These are phyloP conservation scores for Endothia cerciana DNA, from an alignment of 2,329 filamentous ascomycete species.

Conservation along the genomic window DNA sequence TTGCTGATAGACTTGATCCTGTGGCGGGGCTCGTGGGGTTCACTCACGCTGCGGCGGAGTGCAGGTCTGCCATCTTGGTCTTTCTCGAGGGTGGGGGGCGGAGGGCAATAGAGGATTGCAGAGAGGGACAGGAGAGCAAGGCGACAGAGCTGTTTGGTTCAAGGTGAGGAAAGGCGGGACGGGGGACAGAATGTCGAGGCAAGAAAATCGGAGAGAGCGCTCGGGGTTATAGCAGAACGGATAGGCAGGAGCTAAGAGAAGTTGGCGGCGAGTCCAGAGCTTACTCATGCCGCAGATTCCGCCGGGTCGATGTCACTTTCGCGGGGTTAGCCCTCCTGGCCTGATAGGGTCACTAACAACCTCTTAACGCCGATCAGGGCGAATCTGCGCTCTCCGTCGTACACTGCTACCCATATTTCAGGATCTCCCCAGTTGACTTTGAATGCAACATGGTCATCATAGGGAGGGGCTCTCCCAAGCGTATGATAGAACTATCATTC, in stretches of 20 bases:
- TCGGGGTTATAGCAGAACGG: slow-evolving; percentile 26
- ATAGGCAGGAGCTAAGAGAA: slow-evolving; percentile 19
- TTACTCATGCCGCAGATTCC: slow-evolving; percentile 27
- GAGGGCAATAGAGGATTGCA: slow-evolving; percentile 9
- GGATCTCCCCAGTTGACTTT: background rate
- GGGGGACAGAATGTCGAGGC: slow-evolving; percentile 21
- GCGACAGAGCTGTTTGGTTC: slow-evolving; percentile 14
- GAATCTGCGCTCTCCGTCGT: background rate
- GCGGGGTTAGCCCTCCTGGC: slow-evolving; percentile 21
- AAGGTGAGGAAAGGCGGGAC: slow-evolving; percentile 14
- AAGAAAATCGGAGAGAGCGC: slow-evolving; percentile 18
- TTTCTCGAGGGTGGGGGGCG: slow-evolving; percentile 30
- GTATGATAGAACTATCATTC: background rate
- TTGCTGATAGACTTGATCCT: background rate
- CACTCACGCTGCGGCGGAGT: slow-evolving; percentile 38
- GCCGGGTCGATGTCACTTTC: slow-evolving; percentile 10
- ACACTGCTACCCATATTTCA: background rate
- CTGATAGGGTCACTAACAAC: background rate
- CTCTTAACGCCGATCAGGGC: background rate
- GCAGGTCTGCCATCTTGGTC: slow-evolving; percentile 37
- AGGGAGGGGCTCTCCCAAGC: too few relatives aligned
- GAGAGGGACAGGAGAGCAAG: slow-evolving; percentile 18
- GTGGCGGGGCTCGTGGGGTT: slow-evolving; percentile 28
- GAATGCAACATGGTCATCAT: background rate
- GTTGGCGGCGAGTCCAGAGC: slow-evolving; percentile 16